Evolutionary conservation across 371 early-diverging fungal genomes (phyloP).

Genomic region (Rhizopus sp.): DNA sequence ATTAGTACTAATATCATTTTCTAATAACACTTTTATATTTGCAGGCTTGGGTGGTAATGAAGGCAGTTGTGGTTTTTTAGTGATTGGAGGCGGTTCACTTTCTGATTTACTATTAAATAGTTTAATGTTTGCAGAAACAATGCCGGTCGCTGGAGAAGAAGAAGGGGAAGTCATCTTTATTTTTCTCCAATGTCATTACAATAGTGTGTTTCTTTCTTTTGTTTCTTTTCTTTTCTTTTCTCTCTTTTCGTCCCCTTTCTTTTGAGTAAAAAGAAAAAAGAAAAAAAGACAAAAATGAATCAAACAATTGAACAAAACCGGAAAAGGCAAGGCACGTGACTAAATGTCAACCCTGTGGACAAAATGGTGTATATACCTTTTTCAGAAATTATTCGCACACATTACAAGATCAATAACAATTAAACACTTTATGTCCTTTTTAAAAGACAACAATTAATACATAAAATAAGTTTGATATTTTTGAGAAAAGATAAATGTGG

Average conservation of each 20-base stretch:
- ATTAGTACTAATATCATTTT: neutral
- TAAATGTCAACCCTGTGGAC: too few relatives aligned
- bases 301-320: too few relatives aligned
- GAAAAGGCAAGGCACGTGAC: too few relatives aligned
- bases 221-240: neutral
- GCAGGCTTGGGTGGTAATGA: slow-evolving; percentile 25
- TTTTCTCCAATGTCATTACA: neutral
- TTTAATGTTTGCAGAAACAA: slow-evolving; percentile 30
- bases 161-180: slow-evolving; percentile 11
- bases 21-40: slow-evolving; percentile 1
- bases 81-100: slow-evolving; percentile 5
- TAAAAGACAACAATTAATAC: too few relatives aligned
- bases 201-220: neutral
- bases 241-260: neutral
- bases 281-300: too few relatives aligned
- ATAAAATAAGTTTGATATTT: too few relatives aligned
- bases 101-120: slow-evolving; percentile 30
- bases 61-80: slow-evolving; percentile 23
- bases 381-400: too few relatives aligned
- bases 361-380: too few relatives aligned
- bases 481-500: too few relatives aligned
- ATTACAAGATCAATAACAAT: too few relatives aligned
- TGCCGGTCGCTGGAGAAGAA: slow-evolving; percentile 19
- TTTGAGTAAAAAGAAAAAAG: too few relatives aligned
- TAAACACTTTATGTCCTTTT: too few relatives aligned